A percentile compares a stretch with the other conserved stretches of the same genome.
Conservation (phyloP, 2,329 filamentous ascomycete species). For the Leptographium wingfieldii region DNA sequence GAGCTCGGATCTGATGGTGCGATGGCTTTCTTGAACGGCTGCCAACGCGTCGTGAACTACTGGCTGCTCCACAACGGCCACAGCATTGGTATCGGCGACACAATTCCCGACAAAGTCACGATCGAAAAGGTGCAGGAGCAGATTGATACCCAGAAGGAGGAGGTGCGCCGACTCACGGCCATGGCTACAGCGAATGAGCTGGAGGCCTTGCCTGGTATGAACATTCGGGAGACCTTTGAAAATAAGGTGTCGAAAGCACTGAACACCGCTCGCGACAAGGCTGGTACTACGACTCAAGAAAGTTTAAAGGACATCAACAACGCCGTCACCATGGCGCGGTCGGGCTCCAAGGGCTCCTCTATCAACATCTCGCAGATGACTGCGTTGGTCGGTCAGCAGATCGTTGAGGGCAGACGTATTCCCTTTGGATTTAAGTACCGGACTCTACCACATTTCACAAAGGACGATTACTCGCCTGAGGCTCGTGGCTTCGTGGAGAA, state of each 20-base stretch:
- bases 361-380: constrained; percentile 99
- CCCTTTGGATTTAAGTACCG: constrained; percentile 98
- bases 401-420: constrained; percentile 96
- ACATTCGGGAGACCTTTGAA: constrained; percentile 94
- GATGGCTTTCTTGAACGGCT: constrained; percentile 91
- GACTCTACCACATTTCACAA: constrained; percentile 93
- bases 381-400: constrained; percentile 92
- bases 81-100: constrained; percentile 97
- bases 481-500: constrained; percentile 98
- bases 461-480: constrained; percentile 97
- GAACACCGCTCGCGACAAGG: constrained; percentile 91
- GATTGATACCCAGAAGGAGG: constrained; percentile 68
- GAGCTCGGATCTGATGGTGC: constrained; percentile 77
- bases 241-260: constrained; percentile 89
- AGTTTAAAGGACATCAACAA: constrained; percentile 95
- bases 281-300: constrained; percentile 82
- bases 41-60: constrained; percentile 89
- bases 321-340: constrained; percentile 88
- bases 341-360: constrained; percentile 94
- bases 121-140: constrained; percentile 74
- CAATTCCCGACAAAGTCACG: constrained; percentile 77
- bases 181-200: constrained; percentile 75
- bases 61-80: constrained; percentile 95
- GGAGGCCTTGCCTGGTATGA: constrained; percentile 95
- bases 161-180: constrained; percentile 63